Evolutionary conservation across 495 filamentous ascomycete genomes (phyloP), one percentile per base, ranked within the genome.

Genomic region (Venustampulla echinocandica): DNA sequence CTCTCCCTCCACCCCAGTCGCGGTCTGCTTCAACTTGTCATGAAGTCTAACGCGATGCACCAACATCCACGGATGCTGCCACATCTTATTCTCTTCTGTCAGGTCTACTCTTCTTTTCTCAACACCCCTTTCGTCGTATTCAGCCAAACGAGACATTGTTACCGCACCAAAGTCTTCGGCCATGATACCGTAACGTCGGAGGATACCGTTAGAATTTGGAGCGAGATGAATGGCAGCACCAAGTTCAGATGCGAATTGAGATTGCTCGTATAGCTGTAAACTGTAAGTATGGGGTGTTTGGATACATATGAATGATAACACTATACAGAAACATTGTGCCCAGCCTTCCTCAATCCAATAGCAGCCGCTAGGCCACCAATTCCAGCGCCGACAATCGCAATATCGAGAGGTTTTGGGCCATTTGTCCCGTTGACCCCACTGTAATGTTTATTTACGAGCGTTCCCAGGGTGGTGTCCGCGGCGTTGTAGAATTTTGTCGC

Each of bases 231-330:
- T 66, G 0, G 74, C 74, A 27, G 74, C 74, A 0, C 76, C 75
- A n/a, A 65, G 55, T 50, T 79, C 75, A 42, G 63, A 66, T 17
- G 65, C 66, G 17, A 75, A 69, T 2, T 57, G 60, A 0, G 73
- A 76, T n/a, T 70, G 63, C 54, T 80, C 76, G 40, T 68, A 74
- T 1, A 64, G n/a, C n/a, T n/a, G n/a, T n/a, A n/a, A n/a, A n/a
- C n/a, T n/a, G n/a, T n/a, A n/a, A n/a, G n/a, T n/a, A n/a, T n/a
- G n/a, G n/a, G 76, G 19, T 74, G 66, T 52, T 80, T 75, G 36
- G 67, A 75, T 1, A 80, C 27, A 73, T 79, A 48, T 2, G 48
- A 27, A 4, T 30, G 19, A 9, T 17, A n/a, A n/a, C n/a, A n/a
- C n/a, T n/a, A n/a, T n/a, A 76, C 67, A 35, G 67, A 56, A 19